Base-by-base conservation (phyloP, 2,329 filamentous ascomycete species). In the Monascus ruber region DNA sequence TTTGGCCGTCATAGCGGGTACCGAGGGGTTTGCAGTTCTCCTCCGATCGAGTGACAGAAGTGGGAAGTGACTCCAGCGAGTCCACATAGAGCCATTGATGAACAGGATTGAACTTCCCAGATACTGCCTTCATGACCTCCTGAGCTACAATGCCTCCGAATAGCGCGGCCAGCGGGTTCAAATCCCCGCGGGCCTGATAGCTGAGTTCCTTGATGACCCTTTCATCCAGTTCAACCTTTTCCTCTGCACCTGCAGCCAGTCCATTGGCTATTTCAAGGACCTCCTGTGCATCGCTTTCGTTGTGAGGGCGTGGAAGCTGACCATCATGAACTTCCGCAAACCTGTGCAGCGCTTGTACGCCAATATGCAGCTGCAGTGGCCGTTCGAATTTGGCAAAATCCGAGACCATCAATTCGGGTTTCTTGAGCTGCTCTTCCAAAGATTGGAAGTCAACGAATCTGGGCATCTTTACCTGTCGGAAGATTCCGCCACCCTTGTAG, bases 371-470 rank as follows among this genome's bases (percentile, higher is more conserved):
- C 62, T 96, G 87, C 49, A 83, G 79, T 1, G 91, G 91, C 34
- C 91, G 83, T 62, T 96, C 91, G 50, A 95, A 96, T 64, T 98
- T 98, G 64, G 91, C 91, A 58, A 88, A 98, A 61, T 98, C 91
- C 24, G 91, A 94, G 44, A 94, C 77, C 54, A 96, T 67, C 47
- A 93, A 79, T 54, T 95, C 89, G 2, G 91, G 91, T 42, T 86
- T 83, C 64, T 85, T 85, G 41, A 95, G 65, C 44, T 94, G 77
- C 38, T 77, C 69, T 33, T 79, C 79, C 41, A 95, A 76, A 32
- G 79, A 72, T 68, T 94, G 85, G 66, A 96, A 98, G 59, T 91
- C 77, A 54, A 96, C 66, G 39, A 86, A 77, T 68, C 91, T 94
- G 37, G 91, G 91, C 89, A 95, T 95, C 74, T 96, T 98, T 63